Percentiles rank a stretch among this genome's conserved stretches.
Conservation (phyloP, 1,139 yeast genomes). For the Fermentozyma sake region DNA sequence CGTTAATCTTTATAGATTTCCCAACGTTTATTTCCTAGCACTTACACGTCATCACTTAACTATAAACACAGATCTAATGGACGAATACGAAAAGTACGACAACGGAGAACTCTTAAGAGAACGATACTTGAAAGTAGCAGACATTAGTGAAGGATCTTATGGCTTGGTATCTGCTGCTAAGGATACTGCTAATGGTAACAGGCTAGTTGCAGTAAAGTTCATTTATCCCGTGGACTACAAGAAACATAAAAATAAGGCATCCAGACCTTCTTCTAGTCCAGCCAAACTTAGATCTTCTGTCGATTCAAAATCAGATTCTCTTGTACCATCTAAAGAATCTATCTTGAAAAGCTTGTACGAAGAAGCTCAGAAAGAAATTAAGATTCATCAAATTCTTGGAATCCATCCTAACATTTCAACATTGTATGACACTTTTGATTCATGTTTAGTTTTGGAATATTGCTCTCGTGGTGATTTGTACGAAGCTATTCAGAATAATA, state of each 20-base stretch:
- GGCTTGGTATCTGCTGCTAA: constrained; percentile 88
- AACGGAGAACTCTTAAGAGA: constrained; percentile 59
- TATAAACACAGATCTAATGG: too few species aligned
- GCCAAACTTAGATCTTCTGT: constrained; percentile 26
- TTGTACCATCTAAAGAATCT: constrained; percentile 15
- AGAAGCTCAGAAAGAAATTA: constrained; percentile 79
- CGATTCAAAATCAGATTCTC: constrained; percentile 2
- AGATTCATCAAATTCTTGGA: constrained; percentile 68
- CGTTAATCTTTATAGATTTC: too few species aligned
- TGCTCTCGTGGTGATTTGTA: constrained; percentile 90
- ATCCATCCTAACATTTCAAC: constrained; percentile 60
- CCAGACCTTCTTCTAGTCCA: constrained; percentile 34
- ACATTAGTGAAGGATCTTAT: constrained; percentile 88
- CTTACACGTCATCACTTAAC: too few species aligned
- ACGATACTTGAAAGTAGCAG: constrained; percentile 67
- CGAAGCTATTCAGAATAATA: constrained; percentile 81
- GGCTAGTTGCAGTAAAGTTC: constrained; percentile 80
- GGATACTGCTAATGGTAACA: constrained; percentile 48
- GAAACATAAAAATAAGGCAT: constrained; percentile 16
- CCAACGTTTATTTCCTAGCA: too few species aligned
- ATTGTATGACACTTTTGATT: constrained; percentile 72
- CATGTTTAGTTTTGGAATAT: constrained; percentile 79
- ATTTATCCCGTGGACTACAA: constrained; percentile 50
- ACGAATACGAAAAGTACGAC: constrained; percentile 49
- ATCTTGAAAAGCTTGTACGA: constrained; percentile 37